phyloP scores from a whole-genome alignment of 1,139 yeast genomes.

The Taphrina sp. region DNA sequence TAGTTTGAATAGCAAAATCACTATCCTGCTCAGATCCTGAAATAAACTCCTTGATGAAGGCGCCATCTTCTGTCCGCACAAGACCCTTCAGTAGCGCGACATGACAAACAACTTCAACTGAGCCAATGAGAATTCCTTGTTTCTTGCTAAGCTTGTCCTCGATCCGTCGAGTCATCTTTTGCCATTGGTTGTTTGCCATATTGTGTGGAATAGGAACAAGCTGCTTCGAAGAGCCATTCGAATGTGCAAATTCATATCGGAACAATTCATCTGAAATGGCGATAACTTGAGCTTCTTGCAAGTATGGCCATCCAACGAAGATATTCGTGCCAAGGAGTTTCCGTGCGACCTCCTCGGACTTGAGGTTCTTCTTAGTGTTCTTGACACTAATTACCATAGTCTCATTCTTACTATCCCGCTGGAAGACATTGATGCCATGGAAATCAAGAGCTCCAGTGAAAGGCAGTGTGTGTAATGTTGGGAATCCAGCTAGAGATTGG shows the following conservation, averaged over 20 bases:
- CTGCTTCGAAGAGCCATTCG: constrained; percentile 43
- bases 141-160: constrained; percentile 49
- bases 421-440: constrained; percentile 74
- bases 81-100: constrained; percentile 79
- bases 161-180: constrained; percentile 45
- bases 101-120: constrained; percentile 59
- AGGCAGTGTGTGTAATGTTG: constrained; percentile 70
- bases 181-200: constrained; percentile 51
- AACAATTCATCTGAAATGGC: constrained; percentile 59
- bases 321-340: constrained; percentile 60
- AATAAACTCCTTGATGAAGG: constrained; percentile 59
- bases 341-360: constrained; percentile 54
- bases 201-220: constrained; percentile 50
- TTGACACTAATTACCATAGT: constrained; percentile 68
- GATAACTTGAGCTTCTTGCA: constrained; percentile 73
- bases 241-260: constrained; percentile 46
- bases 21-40: constrained; percentile 53
- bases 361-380: constrained; percentile 54
- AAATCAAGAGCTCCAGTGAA: constrained; percentile 53
- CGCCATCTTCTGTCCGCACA: constrained; percentile 67
- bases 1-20: constrained; percentile 68
- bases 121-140: constrained; percentile 60
- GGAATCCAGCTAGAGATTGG: constrained; percentile 83
- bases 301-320: constrained; percentile 84
- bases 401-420: constrained; percentile 78